Conservation (phyloP, 306 rosid species). For the Arachis hypogaea region DNA sequence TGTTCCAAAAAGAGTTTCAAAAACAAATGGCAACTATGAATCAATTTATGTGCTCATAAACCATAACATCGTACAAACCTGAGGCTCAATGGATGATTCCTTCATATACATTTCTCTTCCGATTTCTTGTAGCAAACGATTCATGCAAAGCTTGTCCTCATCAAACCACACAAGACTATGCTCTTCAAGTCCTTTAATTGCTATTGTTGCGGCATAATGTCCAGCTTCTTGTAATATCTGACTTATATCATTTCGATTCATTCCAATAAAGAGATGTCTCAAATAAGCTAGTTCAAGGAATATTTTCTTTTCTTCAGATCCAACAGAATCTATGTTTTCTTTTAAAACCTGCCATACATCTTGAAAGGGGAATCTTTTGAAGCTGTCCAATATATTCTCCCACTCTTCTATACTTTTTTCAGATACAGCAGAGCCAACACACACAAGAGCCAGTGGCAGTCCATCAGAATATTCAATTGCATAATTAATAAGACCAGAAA, state of each 20-base stretch:
- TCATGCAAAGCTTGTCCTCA: conserved; percentile 1
- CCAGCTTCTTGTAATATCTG: not conserved
- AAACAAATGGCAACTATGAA: not conserved
- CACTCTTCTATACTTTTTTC: not conserved
- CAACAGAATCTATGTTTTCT: not conserved
- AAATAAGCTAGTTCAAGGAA: conserved; percentile 14
- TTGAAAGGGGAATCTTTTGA: not conserved
- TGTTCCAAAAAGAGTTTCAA: no score
- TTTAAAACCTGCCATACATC: not conserved
- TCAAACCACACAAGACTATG: not conserved
- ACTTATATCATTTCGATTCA: not conserved
- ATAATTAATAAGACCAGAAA: not conserved
- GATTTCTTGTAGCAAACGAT: not conserved
- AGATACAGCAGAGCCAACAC: not conserved
- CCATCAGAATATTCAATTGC: not conserved
- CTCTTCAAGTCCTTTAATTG: not conserved
- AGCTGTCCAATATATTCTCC: not conserved
- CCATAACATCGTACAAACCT: not conserved
- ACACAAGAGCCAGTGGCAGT: conserved; percentile 28
- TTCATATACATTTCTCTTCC: not conserved
- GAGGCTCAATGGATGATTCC: not conserved
- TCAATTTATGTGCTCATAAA: no score
- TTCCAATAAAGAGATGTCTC: not conserved
- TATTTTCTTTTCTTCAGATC: not conserved
- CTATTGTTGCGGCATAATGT: not conserved